Evolutionary conservation across 495 filamentous ascomycete genomes (phyloP).

Genomic region (Talaromyces borbonicus): DNA sequence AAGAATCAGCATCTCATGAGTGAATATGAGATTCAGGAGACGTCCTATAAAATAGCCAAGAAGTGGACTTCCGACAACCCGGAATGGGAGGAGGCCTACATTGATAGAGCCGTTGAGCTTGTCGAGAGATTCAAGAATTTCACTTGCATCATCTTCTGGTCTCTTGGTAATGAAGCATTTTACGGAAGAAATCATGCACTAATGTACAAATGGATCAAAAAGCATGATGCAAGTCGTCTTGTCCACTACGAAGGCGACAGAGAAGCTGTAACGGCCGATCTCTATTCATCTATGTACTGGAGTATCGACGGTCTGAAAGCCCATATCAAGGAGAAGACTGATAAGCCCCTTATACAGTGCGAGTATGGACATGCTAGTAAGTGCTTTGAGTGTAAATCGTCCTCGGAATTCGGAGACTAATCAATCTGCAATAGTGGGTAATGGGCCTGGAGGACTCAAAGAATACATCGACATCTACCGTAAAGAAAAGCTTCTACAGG

Average conservation of each 20-base stretch:
- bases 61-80: neutral
- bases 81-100: neutral
- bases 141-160: conserved; percentile 1
- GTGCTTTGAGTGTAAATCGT: neutral
- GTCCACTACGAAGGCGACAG: neutral
- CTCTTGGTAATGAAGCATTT: neutral
- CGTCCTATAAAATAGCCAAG: neutral
- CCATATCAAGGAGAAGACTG: neutral
- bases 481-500: neutral
- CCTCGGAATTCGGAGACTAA: neutral
- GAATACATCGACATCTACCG: neutral
- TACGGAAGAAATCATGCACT: neutral
- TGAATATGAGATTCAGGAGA: neutral
- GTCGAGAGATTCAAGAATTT: neutral
- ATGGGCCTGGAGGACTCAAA: neutral
- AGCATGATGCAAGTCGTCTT: neutral
- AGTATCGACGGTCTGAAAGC: neutral
- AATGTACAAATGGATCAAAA: neutral
- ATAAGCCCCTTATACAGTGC: neutral
- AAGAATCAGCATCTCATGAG: neutral
- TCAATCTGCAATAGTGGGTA: neutral
- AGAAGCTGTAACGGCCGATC: neutral
- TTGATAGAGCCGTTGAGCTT: neutral
- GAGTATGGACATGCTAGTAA: neutral
- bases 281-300: neutral